Base-by-base conservation (phyloP, 106 monocot genomes). In the Acanthochlamys bracteata region DNA sequence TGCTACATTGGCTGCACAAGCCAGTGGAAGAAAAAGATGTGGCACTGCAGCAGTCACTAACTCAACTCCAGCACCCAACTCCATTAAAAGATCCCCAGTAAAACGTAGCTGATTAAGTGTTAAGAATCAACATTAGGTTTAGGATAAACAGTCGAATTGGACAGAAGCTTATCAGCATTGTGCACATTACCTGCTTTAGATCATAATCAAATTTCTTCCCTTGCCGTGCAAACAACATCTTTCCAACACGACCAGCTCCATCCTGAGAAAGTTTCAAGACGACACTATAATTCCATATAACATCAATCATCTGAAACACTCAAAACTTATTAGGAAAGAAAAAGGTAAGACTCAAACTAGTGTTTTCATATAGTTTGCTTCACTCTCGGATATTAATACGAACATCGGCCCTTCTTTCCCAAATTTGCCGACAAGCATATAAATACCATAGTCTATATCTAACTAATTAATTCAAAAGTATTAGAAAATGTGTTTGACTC, bases 181-280 rank as follows among this genome's bases (percentile, higher is more conserved):
- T n/a, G n/a, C n/a, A n/a, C n/a, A n/a, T 51, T 76, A 96, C 98
- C 81, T 98, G 98, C 77, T 92, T 98, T 69, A 98, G 64, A 76
- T 98, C 98, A 75, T 89, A 98, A 53, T 98, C 98, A 59, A 98
- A 98, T 63, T 98, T 98, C 72, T 83, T 98, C 63, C 98, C 98
- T 79, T 98, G 98, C 25, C 98, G 73, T 41, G 98, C 82, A 85
- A 92, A 98, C 61, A 98, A 74, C 98, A 98, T 92, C 86, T 98
- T 98, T 1, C 98, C 98, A 80, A 92, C 80, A 64, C 98, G 91
- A 3, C 98, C 98, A 71, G 98, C 98, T 71, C 98, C 98, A 81
- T 98, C 98, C 98, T 90, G 65, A 21, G 66, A 53, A 33, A 9
- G 13, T 66, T 54, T 16, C 0, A 54, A 40, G 41, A 7, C 42